Base-by-base conservation (phyloP, 2,329 filamentous ascomycete species). In the Cladophialophora carrionii region DNA sequence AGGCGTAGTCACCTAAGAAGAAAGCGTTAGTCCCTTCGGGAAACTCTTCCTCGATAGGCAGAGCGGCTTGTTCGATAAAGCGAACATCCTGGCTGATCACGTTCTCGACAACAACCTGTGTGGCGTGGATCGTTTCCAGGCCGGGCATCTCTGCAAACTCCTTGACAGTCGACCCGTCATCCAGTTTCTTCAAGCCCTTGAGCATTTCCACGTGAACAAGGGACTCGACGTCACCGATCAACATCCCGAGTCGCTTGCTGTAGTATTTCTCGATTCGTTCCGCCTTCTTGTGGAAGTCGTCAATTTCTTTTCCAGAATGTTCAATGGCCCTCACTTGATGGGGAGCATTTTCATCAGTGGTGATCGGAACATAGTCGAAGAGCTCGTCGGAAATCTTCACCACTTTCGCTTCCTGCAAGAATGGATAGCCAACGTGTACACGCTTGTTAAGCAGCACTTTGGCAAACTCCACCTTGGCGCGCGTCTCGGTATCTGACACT, bases 201-300 rank as follows among this genome's bases (percentile, higher is more conserved):
- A 99, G 85, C 85, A 96, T 95, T 71, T 97, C 90, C 43, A 99
- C 92, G 69, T 96, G 90, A 32, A 97, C 87, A 71, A 98, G 83
- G 26, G 92, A 91, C 74, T 99, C 94, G 5, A 98, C 91, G 24
- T 88, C 81, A 49, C 94, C 92, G 68, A 93, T 92, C 57, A 93
- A 85, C 75, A 96, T 92, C 53, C 91, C 96, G 57, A 99, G 84
- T 53, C 93, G 88, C 79, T 95, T 96, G 79, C 90, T 94, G 79
- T 99, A 97, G 74, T 86, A 88, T 59, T 85, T 89, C 76, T 98
- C 94, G 65, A 97, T 91, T 64, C 87, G 88, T 43, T 88, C 85
- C 1, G 95, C 87, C 75, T 95, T 96, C 79, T 87, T 94, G 73
- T 87, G 87, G 85, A 90, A 99, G 43, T 93, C 87, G 43, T 90